Evolutionary conservation across 129 eudicot species (phyloP).

Genomic region (Sambucus nigra): DNA sequence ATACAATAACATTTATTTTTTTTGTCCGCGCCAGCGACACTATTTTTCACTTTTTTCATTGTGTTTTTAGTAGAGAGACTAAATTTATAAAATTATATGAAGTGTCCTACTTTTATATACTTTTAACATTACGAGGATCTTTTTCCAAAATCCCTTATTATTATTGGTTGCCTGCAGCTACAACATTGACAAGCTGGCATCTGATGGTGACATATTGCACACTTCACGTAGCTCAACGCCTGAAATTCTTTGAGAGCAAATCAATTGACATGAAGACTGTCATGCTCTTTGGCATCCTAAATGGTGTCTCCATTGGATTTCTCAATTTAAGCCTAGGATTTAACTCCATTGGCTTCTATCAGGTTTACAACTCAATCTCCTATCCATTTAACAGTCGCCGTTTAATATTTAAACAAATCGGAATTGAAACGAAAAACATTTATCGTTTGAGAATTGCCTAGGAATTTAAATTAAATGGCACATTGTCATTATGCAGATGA

Average conservation of each 20-base stretch:
- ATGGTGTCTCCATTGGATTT: constrained; percentile 89
- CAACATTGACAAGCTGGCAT: constrained; percentile 99
- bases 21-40: too few species aligned
- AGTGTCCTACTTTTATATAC: too few species aligned
- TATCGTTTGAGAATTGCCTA: background rate
- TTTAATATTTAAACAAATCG: too few species aligned
- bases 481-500: constrained; percentile 50
- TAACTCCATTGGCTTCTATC: constrained; percentile 94
- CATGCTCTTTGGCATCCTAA: constrained; percentile 68
- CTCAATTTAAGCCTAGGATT: constrained; percentile 91
- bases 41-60: too few species aligned
- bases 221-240: constrained; percentile 72
- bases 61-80: too few species aligned
- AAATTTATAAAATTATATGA: too few species aligned
- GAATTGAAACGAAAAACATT: background rate
- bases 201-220: constrained; percentile 90
- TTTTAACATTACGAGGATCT: too few species aligned
- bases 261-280: constrained; percentile 77
- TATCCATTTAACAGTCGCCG: too few species aligned
- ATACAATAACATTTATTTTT: too few species aligned
- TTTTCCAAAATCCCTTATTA: too few species aligned
- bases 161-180: constrained; percentile 36
- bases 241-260: constrained; percentile 76
- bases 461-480: background rate
- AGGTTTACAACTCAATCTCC: constrained; percentile 35